Percentiles rank a stretch among this genome's conserved stretches.
Evolutionary conservation across 371 early-diverging fungal species (phyloP).

Genomic region (Phascolomyces articulosus): DNA sequence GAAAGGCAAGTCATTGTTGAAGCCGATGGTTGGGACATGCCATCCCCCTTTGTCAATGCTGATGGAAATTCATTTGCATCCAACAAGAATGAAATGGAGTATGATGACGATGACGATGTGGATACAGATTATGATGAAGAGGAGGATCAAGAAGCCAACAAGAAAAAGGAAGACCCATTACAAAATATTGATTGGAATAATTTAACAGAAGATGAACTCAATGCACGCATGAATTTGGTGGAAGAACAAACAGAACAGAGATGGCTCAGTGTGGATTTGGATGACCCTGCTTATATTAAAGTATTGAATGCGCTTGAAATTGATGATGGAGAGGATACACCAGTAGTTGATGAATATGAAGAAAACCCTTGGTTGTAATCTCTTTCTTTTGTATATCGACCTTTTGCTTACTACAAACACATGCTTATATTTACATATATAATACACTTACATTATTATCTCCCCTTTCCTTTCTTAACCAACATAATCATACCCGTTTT

Average conservation of each 20-base stretch:
- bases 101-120: slow-evolving; percentile 15
- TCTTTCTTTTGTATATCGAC: too few species aligned
- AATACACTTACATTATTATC: too few species aligned
- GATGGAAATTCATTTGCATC: neutral
- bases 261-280: slow-evolving; percentile 38
- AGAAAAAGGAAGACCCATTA: slow-evolving; percentile 28
- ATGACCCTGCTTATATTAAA: slow-evolving; percentile 43
- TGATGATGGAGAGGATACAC: neutral
- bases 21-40: slow-evolving; percentile 39
- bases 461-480: too few species aligned
- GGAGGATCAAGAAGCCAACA: neutral
- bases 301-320: slow-evolving; percentile 22
- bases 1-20: neutral
- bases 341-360: neutral
- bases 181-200: slow-evolving; percentile 40
- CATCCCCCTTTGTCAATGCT: neutral
- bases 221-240: slow-evolving; percentile 29
- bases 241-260: slow-evolving; percentile 38
- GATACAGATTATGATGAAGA: slow-evolving; percentile 29
- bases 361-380: neutral
- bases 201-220: slow-evolving; percentile 42
- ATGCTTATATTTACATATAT: too few species aligned
- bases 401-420: too few species aligned
- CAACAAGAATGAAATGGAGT: neutral
- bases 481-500: too few species aligned